Base-by-base conservation (phyloP, 495 filamentous ascomycete genomes). In the Amniculicola lignicola region DNA sequence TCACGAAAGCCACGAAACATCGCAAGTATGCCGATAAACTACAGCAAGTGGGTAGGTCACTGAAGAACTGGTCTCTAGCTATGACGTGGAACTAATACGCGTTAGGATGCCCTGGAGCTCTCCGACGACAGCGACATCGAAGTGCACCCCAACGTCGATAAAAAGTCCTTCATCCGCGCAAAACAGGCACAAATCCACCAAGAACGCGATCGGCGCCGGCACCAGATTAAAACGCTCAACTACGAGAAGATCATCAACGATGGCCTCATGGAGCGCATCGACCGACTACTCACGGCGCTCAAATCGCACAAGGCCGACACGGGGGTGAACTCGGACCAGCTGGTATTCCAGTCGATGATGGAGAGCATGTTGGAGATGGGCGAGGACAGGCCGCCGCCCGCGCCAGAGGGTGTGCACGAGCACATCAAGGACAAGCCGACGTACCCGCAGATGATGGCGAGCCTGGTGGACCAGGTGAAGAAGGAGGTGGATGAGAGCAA, bases 121-220 rank as follows among this genome's bases (percentile, higher is more conserved):
- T 94, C 88, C 59, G 93, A 98, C 71, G 93, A 98, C 71, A 95
- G 90, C 37, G 93, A 98, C 69, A 87, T 98, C 66, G 93, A 98
- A 73, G 92, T 96, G 23, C 93, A 98, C 70, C 93, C 94, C 51
- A 98, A 98, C 74, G 93, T 98, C 70, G 93, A 98, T 74, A 98
- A 98, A 67, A 84, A 85, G 2, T 97, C 93, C 49, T 98, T 98
- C 74, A 98, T 98, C 69, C 89, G 93, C 48, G 93, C 93, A 51
- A 98, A 97, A 75, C 93, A 96, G 72, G 84, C 87, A 66, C 90
- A 97, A 70, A 98, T 98, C 67, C 93, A 98, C 68, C 80, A 86
- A 66, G 85, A 96, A 67, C 86, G 93, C 37, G 75, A 80, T 51
- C 83, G 90, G 62, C 87, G 93, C 47, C 87, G 84, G 62, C 81